Percentiles rank a stretch among this genome's conserved stretches.
phyloP scores from a whole-genome alignment of 306 rosid species.

The Bauhinia variegata region DNA sequence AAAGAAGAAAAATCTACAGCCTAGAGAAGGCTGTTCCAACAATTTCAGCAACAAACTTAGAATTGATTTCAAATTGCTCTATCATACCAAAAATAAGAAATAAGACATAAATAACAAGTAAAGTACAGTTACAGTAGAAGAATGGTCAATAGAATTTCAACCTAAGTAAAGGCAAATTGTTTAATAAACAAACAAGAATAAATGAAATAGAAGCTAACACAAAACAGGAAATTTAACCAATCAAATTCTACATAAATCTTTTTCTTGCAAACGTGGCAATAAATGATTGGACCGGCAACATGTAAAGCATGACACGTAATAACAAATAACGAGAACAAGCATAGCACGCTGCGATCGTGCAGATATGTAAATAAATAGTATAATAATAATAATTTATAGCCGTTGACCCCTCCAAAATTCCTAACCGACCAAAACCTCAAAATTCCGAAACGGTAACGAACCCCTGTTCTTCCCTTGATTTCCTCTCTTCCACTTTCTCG shows the following conservation, averaged over 20 bases:
- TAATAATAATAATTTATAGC: too few relatives aligned
- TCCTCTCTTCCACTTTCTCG: conserved; percentile 52
- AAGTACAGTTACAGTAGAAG: too few relatives aligned
- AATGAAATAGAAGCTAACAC: not conserved
- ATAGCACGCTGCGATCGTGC: not conserved
- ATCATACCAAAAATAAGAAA: too few relatives aligned
- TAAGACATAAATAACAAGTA: too few relatives aligned
- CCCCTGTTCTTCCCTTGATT: conserved; percentile 44
- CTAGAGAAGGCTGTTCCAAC: too few relatives aligned
- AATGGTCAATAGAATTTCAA: not conserved
- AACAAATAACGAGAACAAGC: not conserved
- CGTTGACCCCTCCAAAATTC: conserved; percentile 51
- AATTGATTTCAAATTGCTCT: too few relatives aligned
- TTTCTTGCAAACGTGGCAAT: conserved; percentile 31
- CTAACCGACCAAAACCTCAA: not conserved
- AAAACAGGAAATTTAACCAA: not conserved
- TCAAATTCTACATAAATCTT: not conserved
- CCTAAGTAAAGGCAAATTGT: not conserved
- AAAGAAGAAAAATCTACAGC: too few relatives aligned
- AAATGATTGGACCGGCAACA: not conserved
- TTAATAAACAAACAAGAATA: not conserved
- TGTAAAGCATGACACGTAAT: not conserved
- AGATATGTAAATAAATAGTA: conserved; percentile 27
- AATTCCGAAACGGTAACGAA: conserved; percentile 27
- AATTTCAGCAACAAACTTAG: too few relatives aligned